A percentile compares a stretch with the other conserved stretches of the same genome.
Conservation (phyloP, 2,329 filamentous ascomycete genomes). For the Aspergillus hortae region DNA sequence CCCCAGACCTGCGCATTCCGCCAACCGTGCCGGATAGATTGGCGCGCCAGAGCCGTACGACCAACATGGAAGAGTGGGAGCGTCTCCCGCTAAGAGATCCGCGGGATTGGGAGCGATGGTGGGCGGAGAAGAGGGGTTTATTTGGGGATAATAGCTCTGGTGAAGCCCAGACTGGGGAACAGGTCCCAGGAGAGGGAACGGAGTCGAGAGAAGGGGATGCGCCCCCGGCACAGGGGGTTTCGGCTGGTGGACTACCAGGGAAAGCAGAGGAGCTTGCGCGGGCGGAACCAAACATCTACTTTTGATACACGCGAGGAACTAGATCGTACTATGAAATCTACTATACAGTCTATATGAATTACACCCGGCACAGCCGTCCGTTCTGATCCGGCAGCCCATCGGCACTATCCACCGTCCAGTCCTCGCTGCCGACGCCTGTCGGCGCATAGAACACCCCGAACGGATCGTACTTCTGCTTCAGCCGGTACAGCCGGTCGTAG, state of each 20-base stretch:
- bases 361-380: conserved; percentile 41
- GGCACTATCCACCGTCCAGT: conserved; percentile 41
- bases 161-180: neutral
- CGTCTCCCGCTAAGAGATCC: neutral
- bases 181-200: neutral
- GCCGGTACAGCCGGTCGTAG: conserved; percentile 24
- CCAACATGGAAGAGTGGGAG: conserved; percentile 6
- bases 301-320: neutral
- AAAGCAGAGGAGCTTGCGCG: conserved; percentile 1
- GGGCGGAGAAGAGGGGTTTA: neutral
- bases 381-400: conserved; percentile 26
- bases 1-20: neutral
- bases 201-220: neutral
- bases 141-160: neutral
- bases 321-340: neutral
- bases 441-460: conserved; percentile 47
- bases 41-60: neutral
- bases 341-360: neutral
- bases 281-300: conserved; percentile 2
- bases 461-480: conserved; percentile 55
- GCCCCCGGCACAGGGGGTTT: neutral
- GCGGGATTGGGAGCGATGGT: conserved; percentile 6
- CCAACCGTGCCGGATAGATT: neutral
- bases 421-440: conserved; percentile 53
- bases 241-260: neutral